Conservation (phyloP, 2,329 filamentous ascomycete genomes). For the Cladorrhinum sp. region DNA sequence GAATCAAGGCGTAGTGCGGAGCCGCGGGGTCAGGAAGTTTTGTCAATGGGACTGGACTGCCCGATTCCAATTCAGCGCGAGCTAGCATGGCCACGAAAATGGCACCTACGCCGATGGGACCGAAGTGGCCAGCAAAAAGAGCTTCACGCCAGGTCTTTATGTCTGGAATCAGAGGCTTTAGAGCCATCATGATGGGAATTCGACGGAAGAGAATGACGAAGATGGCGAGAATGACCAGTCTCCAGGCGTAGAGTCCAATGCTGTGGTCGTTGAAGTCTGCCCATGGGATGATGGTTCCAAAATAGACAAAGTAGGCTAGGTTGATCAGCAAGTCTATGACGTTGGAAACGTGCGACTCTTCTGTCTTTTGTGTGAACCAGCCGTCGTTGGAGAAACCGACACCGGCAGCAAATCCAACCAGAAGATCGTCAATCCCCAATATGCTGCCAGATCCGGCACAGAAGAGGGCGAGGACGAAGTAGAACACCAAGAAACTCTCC, state of each 20-base stretch:
- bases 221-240: slow-evolving; percentile 87
- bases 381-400: slow-evolving; percentile 99
- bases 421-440: slow-evolving; percentile 85
- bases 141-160: slow-evolving; percentile 98
- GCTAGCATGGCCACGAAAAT: slow-evolving; percentile 94
- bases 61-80: slow-evolving; percentile 81
- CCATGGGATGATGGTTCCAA: slow-evolving; percentile 97
- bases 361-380: slow-evolving; percentile 97
- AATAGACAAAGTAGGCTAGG: slow-evolving; percentile 95
- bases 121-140: slow-evolving; percentile 94
- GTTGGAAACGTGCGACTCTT: slow-evolving; percentile 98
- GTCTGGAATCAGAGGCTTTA: slow-evolving; percentile 93
- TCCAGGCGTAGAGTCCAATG: slow-evolving; percentile 80
- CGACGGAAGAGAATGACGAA: slow-evolving; percentile 94
- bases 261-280: slow-evolving; percentile 75
- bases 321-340: slow-evolving; percentile 97
- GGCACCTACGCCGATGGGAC: slow-evolving; percentile 93
- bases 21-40: slow-evolving; percentile 53
- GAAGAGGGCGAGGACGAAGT: slow-evolving; percentile 94
- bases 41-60: slow-evolving; percentile 69
- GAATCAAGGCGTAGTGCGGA: slow-evolving; percentile 66
- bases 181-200: slow-evolving; percentile 85
- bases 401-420: slow-evolving; percentile 91
- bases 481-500: slow-evolving; percentile 97
- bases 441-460: slow-evolving; percentile 91